Evolutionary conservation across 2,329 filamentous ascomycete species (phyloP).

Genomic region (Epichloe coenophiala): DNA sequence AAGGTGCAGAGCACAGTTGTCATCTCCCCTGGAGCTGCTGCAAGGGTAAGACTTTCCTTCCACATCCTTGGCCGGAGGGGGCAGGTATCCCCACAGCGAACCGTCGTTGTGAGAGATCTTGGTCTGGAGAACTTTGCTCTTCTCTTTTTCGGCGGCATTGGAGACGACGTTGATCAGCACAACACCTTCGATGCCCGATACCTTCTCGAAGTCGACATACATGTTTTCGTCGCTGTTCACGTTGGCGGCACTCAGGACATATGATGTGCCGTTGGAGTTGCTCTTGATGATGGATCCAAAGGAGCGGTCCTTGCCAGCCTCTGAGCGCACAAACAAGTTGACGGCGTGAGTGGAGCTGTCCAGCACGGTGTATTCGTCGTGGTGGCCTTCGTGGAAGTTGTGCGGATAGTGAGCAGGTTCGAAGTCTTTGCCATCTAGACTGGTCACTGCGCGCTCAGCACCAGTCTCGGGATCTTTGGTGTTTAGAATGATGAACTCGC

Average conservation of each 20-base stretch:
- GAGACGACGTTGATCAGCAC: conserved; percentile 73
- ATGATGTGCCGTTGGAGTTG: conserved; percentile 95
- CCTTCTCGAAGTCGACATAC: conserved; percentile 94
- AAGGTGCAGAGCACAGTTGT: conserved; percentile 75
- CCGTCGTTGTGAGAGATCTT: conserved; percentile 96
- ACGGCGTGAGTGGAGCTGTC: conserved; percentile 91
- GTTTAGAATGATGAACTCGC: conserved; percentile 88
- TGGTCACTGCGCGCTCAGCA: conserved; percentile 65
- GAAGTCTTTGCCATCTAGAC: conserved; percentile 71
- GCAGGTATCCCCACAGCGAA: conserved; percentile 66
- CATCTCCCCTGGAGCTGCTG: conserved; percentile 39
- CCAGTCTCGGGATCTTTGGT: conserved; percentile 54
- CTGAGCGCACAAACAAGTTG: conserved; percentile 83
- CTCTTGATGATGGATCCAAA: conserved; percentile 91
- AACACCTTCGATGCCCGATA: conserved; percentile 83
- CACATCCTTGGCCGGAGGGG: conserved; percentile 59
- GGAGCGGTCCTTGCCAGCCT: conserved; percentile 47
- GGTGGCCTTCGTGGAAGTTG: conserved; percentile 66
- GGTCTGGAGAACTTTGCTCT: conserved; percentile 71
- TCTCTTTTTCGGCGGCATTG: conserved; percentile 62
- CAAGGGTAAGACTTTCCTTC: conserved; percentile 63
- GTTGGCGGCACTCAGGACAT: conserved; percentile 66
- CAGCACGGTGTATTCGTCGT: conserved; percentile 80
- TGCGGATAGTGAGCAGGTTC: conserved; percentile 75
- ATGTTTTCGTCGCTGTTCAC: conserved; percentile 69